Base-by-base conservation (phyloP, 345 rosid species). In the Dipteronia sinensis region DNA sequence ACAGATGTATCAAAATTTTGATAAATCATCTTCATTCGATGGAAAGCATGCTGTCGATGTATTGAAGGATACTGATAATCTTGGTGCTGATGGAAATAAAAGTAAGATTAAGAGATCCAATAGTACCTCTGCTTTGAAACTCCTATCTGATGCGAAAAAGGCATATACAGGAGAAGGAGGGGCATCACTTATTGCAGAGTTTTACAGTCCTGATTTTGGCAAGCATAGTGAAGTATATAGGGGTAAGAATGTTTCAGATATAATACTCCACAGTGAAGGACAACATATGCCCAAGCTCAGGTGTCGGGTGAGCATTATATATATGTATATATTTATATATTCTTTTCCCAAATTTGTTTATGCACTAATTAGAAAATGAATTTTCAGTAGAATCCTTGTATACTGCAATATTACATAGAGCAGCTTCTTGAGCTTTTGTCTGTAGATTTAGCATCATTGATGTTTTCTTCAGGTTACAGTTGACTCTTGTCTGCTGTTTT, bases 91-190 rank as follows among this genome's bases (percentile, higher is more conserved):
- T 85, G 94, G 87, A 84, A 93, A 75, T 71, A 92, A 80, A 83
- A 85, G 63, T 75, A 78, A 82, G 77, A 92, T 93, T 76, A 93
- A 91, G 89, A 93, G 98, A 83, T 94, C 97, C 78, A 93, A 80
- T 78, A 94, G 98, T 74, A 88, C 94, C 63, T 90, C 98, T 73
- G 94, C 87, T 81, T 85, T 96, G 83, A 84, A 77, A 79, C 69
- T 44, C 56, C 73, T 79, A 70, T 84, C 91, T 78, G 91, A 87
- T 51, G 80, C 80, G 0, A 88, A 87, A 72, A 88, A 83, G 61
- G 87, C 76, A 78, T 77, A 80, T 77, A 80, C 80, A 17, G 93
- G 86, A 85, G 92, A 88, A 75, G 81, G 78, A 83, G 88, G 83
- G 78, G 88, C 87, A 66, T 77, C 95, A 49, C 82, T 94, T 71